Percentiles rank a stretch among this genome's conserved stretches.
Evolutionary conservation across 805 yeast species (phyloP).

Genomic region (Wickerhamiella dianesei): DNA sequence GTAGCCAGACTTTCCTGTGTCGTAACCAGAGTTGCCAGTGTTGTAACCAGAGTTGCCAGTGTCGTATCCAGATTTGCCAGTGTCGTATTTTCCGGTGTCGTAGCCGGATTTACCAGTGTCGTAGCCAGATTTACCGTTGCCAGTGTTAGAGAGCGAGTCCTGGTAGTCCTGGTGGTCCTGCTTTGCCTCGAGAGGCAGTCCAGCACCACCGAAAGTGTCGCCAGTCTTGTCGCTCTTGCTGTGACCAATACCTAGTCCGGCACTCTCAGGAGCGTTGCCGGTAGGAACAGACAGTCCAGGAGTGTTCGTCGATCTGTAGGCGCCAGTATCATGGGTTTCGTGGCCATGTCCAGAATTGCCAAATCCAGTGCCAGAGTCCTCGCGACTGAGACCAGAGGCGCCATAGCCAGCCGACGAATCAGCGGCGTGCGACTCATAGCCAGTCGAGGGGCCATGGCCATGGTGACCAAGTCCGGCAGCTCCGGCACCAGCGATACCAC

Average conservation of each 20-base stretch:
- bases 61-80: background rate
- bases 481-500: slow-evolving; percentile 8
- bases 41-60: background rate
- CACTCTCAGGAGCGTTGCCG: background rate
- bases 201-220: no score
- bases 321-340: background rate
- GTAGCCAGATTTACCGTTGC: background rate
- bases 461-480: slow-evolving; percentile 3
- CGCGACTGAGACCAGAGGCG: background rate
- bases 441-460: background rate
- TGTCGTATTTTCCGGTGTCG: background rate
- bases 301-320: background rate
- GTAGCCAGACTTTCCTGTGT: background rate
- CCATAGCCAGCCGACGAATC: no score
- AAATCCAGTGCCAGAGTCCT: no score
- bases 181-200: no score
- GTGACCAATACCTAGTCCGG: background rate
- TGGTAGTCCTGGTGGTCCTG: no score
- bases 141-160: no score
- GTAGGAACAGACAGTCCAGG: background rate
- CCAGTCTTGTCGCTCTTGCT: background rate
- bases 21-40: background rate
- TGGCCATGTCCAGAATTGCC: no score
- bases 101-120: background rate
- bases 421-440: background rate